A percentile compares a stretch with the other conserved stretches of the same genome.
These are phyloP conservation scores for Ceratocystis cubensis DNA, from an alignment of 2,329 filamentous ascomycete genomes.

Conservation along the genomic window DNA sequence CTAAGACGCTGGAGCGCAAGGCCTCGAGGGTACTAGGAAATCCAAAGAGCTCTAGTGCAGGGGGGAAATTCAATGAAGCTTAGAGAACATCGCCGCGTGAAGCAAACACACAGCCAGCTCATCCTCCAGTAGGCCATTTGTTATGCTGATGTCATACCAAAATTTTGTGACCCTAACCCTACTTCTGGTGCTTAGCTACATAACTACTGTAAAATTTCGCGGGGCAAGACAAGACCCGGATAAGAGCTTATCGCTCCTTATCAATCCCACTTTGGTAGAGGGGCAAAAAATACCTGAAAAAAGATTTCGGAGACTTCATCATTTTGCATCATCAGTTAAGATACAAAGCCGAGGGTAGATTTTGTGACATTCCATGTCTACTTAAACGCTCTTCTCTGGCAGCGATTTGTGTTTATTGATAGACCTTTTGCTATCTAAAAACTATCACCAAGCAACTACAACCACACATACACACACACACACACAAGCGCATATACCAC, in stretches of 20 bases:
- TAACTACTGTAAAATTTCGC: background rate
- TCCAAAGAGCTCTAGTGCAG: background rate
- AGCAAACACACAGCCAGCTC: no score
- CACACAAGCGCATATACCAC: background rate
- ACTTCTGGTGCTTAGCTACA: conserved; percentile 5
- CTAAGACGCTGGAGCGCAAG: background rate
- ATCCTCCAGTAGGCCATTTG: no score
- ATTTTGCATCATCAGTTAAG: conserved; percentile 17
- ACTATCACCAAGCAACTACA: background rate
- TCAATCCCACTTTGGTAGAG: conserved; percentile 14
- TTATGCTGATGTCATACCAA: background rate
- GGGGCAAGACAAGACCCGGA: conserved; percentile 14
- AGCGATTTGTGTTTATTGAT: background rate
- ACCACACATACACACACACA: background rate
- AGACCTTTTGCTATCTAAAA: background rate
- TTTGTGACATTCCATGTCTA: background rate
- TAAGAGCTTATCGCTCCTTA: conserved; percentile 20
- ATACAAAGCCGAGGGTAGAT: background rate
- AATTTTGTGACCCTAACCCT: conserved; percentile 2
- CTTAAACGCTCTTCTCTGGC: background rate
- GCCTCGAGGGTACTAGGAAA: no score
- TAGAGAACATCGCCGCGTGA: no score
- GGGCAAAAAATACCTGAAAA: conserved; percentile 16
- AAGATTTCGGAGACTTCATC: conserved; percentile 15
- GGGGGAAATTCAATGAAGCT: no score